Evolutionary conservation across 257 asterid genomes (phyloP), one percentile per base, ranked within the genome.

Genomic region (Gardenia jasminoides): DNA sequence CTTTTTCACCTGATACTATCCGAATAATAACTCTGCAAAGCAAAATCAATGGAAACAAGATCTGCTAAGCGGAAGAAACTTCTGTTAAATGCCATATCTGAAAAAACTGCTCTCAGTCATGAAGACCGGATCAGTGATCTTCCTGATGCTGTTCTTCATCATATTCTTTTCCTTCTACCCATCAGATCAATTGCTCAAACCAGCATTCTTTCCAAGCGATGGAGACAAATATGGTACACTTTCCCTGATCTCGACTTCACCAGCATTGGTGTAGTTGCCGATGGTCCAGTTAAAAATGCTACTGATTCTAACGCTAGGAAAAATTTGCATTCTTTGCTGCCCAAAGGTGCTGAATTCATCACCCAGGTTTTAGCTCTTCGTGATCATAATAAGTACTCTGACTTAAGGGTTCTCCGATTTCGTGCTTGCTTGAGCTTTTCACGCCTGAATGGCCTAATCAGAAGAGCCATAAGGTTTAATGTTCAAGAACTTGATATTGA

Each of bases 161-260:
- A 78, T n/a, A 80, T 92, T 52, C 87, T 91, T 80, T 82, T 80
- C 33, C 82, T 83, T 46, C 71, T 94, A 12, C 97, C 97, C 0
- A 85, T 94, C 77, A 83, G 81, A 85, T 89, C 89, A 69, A 84
- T 92, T 10, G 97, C 97, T 0, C 92, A 79, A 39, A 85, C 94
- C 67, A 83, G 96, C 78, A 76, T 90, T 4, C 77, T 94, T 15
- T 94, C 97, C 2, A 87, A 85, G 6, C 80, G 98, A 46, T 94
- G 97, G 96, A 86, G 68, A 7, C 58, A 82, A 16, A 33, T 94
- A 6, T 92, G 96, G 97, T 70, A 87, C 74, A 77, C 96, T 7
- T 94, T 80, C 75, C 98, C 98, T 9, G 94, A 92, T 82, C 97
- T 94, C 7, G 97, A 94, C 77, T 94, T 94, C 87, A 88, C 89